Evolutionary conservation across 139 green algal species (phyloP), one percentile per base, ranked within the genome.

Genomic region (Micromonas pusilla): DNA sequence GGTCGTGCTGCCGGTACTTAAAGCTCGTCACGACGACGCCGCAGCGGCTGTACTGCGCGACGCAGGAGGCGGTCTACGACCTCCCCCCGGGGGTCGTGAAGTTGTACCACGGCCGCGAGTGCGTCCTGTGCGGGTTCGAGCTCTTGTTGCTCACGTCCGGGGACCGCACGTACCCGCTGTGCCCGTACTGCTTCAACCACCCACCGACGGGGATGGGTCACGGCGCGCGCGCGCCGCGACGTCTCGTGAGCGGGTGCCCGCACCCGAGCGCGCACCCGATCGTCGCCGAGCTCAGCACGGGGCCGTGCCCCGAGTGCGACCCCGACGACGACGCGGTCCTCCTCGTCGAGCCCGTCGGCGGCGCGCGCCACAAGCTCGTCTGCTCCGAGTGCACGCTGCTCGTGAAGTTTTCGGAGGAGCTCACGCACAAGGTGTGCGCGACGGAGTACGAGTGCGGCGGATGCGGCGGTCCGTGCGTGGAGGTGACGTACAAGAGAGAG

Each of bases 181-280:
- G 92, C 81, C 92, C 92, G 36, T 92, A 88, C 67, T 97, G 92
- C 84, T 97, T 93, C 86, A 95, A 89, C 80, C 77, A 91, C 76
- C 92, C 92, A 26, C 92, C 92, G 21, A 95, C 94, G 72, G 88
- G 93, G 80, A 87, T 85, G 34, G 84, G 36, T 54, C 25, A 19
- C 33, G 0, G 31, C n/a, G 72, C 5, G 21, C 26, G 53, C 38
- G 37, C 31, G 65, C 0, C 37, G 38, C 3, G 38, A 16, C 9
- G 23, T 33, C 4, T 28, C 63, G 21, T 37, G 70, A 71, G 76
- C 78, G 78, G 78, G 70, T 32, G 80, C 68, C 53, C 91, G 85
- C 54, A 75, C 33, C 38, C 68, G 3, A 26, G 60, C 28, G 26
- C 34, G 70, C 60, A 66, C 30, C 64, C 39, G 20, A 66, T 71